A percentile compares a stretch with the other conserved stretches of the same genome.
Conservation (phyloP, 768 basidiomycete genomes). For the Kwoniella sp. region DNA sequence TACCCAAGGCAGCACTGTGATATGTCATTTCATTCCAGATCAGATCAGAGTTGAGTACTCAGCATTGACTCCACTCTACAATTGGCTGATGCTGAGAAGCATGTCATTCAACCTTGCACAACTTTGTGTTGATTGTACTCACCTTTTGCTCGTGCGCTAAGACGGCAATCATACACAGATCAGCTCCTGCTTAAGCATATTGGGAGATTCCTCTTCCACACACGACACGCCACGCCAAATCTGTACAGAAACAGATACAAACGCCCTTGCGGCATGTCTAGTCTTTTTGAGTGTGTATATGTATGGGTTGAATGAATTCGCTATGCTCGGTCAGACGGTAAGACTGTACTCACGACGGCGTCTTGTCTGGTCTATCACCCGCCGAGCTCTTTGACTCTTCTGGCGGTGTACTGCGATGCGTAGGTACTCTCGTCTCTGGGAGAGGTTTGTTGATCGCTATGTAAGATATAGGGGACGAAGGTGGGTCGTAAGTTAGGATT, state of each 20-base stretch:
- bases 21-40: no score
- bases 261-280: constrained; percentile 15
- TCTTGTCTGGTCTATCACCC: constrained; percentile 27
- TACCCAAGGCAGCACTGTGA: constrained; percentile 50
- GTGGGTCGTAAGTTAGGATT: constrained; percentile 42
- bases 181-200: background rate
- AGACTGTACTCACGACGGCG: constrained; percentile 37
- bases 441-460: constrained; percentile 19
- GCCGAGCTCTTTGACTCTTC: constrained; percentile 21
- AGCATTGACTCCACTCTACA: no score
- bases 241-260: no score
- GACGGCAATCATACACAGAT: constrained; percentile 1
- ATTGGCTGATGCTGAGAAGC: background rate
- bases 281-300: background rate
- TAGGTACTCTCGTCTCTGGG: background rate
- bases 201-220: background rate
- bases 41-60: no score
- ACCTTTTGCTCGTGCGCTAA: constrained; percentile 36
- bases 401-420: constrained; percentile 15
- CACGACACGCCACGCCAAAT: constrained; percentile 2
- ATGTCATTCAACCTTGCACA: constrained; percentile 8
- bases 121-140: no score
- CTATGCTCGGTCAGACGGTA: no score
- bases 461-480: constrained; percentile 32
- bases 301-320: no score